phyloP scores from a whole-genome alignment of 208 protist genomes.

The Porcisia deanei region DNA sequence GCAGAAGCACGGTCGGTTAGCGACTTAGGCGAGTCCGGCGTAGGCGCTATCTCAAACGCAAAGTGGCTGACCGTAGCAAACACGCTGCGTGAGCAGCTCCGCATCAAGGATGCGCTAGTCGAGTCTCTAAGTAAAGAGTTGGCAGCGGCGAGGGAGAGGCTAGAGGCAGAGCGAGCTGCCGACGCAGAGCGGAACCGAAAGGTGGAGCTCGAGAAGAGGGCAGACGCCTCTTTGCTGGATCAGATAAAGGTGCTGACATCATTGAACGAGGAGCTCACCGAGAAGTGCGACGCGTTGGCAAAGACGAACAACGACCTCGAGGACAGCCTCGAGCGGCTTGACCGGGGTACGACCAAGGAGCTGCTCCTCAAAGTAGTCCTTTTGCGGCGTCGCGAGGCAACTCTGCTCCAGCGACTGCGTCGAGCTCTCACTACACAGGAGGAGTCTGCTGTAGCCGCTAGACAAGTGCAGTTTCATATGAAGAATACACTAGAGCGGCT shows the following conservation, averaged over 20 bases:
- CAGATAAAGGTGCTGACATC: slow-evolving; percentile 36
- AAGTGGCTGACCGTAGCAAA: slow-evolving; percentile 53
- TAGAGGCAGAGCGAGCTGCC: slow-evolving; percentile 31
- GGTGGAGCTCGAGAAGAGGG: slow-evolving; percentile 15
- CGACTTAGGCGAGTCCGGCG: slow-evolving; percentile 9
- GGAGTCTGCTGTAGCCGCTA: slow-evolving; percentile 41
- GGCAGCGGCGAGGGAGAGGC: slow-evolving; percentile 48
- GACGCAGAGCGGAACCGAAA: slow-evolving; percentile 16
- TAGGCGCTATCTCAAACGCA: slow-evolving; percentile 22
- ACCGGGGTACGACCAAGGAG: slow-evolving; percentile 48
- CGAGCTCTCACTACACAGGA: slow-evolving; percentile 54
- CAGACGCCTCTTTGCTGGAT: slow-evolving; percentile 17
- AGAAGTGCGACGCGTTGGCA: slow-evolving; percentile 37
- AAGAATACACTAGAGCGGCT: slow-evolving; percentile 63
- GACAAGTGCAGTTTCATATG: slow-evolving; percentile 47
- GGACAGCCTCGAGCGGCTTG: slow-evolving; percentile 36
- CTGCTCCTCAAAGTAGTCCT: slow-evolving; percentile 85
- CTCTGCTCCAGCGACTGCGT: slow-evolving; percentile 78
- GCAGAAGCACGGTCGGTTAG: slow-evolving; percentile 1
- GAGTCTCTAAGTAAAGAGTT: slow-evolving; percentile 51
- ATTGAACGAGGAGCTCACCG: slow-evolving; percentile 65
- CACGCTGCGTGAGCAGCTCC: slow-evolving; percentile 75
- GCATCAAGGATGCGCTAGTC: slow-evolving; percentile 73
- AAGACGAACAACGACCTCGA: slow-evolving; percentile 67
- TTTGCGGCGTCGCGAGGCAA: slow-evolving; percentile 76